These are phyloP conservation scores for Auricularia cornea DNA, from an alignment of 768 basidiomycete species.

Conservation along the genomic window DNA sequence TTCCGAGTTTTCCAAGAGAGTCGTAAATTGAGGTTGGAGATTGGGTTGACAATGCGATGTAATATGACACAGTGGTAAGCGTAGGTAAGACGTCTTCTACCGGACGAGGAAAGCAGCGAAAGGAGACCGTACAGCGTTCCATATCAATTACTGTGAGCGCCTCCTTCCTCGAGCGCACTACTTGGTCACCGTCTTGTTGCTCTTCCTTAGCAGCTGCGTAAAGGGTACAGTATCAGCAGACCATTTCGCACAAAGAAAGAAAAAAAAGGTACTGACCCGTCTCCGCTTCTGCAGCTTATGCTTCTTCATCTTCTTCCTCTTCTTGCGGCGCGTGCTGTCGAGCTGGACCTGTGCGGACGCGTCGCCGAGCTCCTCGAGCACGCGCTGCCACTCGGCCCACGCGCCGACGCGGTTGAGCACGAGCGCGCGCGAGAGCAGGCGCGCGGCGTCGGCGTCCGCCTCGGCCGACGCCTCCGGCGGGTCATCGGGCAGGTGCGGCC, in stretches of 20 bases:
- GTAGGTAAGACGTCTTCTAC: background rate
- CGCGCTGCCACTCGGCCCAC: background rate
- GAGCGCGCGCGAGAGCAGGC: background rate
- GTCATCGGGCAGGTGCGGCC: background rate
- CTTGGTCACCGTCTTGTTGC: background rate
- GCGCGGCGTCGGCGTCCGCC: background rate
- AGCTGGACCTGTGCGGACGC: background rate
- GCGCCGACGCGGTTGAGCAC: background rate
- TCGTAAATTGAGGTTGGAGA: background rate
- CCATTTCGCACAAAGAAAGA: background rate
- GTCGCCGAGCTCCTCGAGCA: background rate
- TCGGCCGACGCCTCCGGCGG: background rate
- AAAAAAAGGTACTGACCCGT: background rate
- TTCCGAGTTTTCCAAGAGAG: too few relatives aligned
- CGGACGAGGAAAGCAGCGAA: background rate
- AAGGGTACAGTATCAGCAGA: background rate
- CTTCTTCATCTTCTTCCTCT: conserved; percentile 2
- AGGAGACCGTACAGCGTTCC: background rate
- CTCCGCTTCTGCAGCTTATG: background rate
- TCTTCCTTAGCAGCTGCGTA: background rate
- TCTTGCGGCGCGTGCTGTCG: background rate
- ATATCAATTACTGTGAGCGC: background rate
- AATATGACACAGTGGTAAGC: background rate
- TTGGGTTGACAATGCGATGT: background rate
- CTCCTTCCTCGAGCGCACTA: background rate